Evolutionary conservation across 1,284 basidiomycete genomes (phyloP), one percentile per base, ranked within the genome.

Genomic region (Spongiforma sp.): DNA sequence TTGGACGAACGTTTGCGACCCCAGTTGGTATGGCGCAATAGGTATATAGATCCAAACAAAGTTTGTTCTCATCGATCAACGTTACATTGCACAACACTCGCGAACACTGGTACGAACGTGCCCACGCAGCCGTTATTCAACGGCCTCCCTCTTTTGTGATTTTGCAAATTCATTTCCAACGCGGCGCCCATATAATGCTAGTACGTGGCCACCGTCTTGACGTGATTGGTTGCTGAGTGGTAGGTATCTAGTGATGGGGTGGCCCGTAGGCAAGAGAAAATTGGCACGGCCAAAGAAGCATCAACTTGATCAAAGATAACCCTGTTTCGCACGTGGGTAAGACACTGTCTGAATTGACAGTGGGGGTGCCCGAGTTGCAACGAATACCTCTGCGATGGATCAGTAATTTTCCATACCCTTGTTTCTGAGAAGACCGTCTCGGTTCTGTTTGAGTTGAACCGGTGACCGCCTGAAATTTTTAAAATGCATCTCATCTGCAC

Each of bases 1-100:
- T 32, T 21, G 14, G 30, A 53, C 59, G n/a, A 60, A 54, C 50
- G 59, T 60, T 60, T 21, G 59, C 52, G n/a, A n/a, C 30, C 32
- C 52, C 36, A 28, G 33, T 60, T 53, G 28, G 48, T 37, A 37
- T 37, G 10, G 36, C 17, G 36, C 9, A 37, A 17, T 37, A 17
- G 9, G 36, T 9, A 17, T 37, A 37, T 37, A 37, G 36, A 10
- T 17, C 9, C 36, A 9, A 37, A 37, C 36, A 37, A 37, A 17
- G 36, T 37, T 37, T 10, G 36, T n/a, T 37, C 36, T 37, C 36
- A 37, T 37, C 36, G 36, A 10, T 37, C 10, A 10, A 17, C 17
- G 36, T 37, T 9, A 17, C 36, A 37, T 37, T 37, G 36, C n/a
- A n/a, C n/a, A n/a, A n/a, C n/a, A n/a, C n/a, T 53, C 7, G 50